Evolutionary conservation across 768 basidiomycete species (phyloP), one percentile per base, ranked within the genome.

Genomic region (Rubroboletus satanas): DNA sequence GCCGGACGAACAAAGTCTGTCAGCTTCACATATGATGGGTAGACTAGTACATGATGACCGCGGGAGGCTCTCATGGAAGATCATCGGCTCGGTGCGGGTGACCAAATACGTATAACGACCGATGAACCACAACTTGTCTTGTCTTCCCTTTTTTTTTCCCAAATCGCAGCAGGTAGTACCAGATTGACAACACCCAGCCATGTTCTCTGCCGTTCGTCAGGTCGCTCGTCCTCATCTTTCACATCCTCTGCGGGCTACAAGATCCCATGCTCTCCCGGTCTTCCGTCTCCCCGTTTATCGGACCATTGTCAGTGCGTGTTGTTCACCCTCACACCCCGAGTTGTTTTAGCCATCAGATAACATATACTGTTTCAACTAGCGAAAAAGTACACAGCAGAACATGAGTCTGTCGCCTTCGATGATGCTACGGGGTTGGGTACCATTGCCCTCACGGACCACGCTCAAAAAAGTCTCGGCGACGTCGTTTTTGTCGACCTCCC

Each of bases 401-500:
- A 54, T 6, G 35, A 36, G 11, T 48, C 47, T 36, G 47, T 48
- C 15, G 17, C 77, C 33, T 91, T 83, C 68, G 94, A 99, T 69
- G 82, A 88, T 54, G 35, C 12, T 7, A 48, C 35, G 35, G 47
- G 47, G 10, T 11, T 49, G 17, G 47, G 47, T 36, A 87, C 81
- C 8, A 78, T 98, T 42, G 82, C 83, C 41, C 90, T 99, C 67
- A 98, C 97, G 15, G 77, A 96, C 67, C 89, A 97, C 67, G 97
- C 97, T 2, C 93, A 98, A 71, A 79, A 85, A 46, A 84, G 86
- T 33, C 80, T 99, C 3, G 97, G 97, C 32, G 97, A 99, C 69
- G 93, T 98, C 49, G 97, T 98, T 45, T 99, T 91, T 74, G 94
- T 98, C 45, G 97, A 98, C 70, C 80, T 99, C 45, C 90, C 92